phyloP scores from a whole-genome alignment of 2,329 filamentous ascomycete species.

The Colletotrichum tamarilloi region DNA sequence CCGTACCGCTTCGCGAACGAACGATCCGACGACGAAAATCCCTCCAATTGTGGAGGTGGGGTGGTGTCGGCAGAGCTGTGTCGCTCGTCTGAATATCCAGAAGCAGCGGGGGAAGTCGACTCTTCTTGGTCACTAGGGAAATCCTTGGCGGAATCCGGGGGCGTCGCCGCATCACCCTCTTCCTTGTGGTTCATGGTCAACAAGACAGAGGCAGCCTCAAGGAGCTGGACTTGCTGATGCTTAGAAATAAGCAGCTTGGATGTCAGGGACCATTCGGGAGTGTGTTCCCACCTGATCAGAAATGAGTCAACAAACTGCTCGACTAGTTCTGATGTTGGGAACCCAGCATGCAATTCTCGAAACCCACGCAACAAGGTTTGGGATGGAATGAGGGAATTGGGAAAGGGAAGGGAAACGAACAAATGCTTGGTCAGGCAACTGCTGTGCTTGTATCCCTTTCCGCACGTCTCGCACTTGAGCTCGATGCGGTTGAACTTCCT shows the following conservation, averaged over 20 bases:
- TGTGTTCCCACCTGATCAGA: slow-evolving; percentile 92
- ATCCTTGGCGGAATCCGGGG: slow-evolving; percentile 74
- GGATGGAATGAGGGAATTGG: slow-evolving; percentile 46
- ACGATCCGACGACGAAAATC: slow-evolving; percentile 64
- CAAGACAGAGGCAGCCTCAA: slow-evolving; percentile 96
- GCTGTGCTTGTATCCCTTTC: slow-evolving; percentile 99
- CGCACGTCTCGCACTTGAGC: slow-evolving; percentile 96
- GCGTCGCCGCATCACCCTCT: slow-evolving; percentile 65
- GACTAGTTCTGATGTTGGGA: not conserved
- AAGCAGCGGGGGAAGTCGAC: slow-evolving; percentile 81
- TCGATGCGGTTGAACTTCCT: slow-evolving; percentile 85
- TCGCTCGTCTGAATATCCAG: slow-evolving; percentile 80
- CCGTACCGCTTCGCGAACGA: slow-evolving; percentile 68
- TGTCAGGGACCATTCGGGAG: slow-evolving; percentile 96
- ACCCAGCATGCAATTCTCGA: slow-evolving; percentile 43
- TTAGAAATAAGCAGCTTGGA: slow-evolving; percentile 99
- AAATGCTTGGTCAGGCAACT: slow-evolving; percentile 99
- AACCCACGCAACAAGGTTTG: not conserved
- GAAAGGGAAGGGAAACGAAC: slow-evolving; percentile 83
- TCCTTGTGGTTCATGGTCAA: slow-evolving; percentile 80
- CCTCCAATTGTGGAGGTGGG: slow-evolving; percentile 82
- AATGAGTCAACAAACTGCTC: slow-evolving; percentile 44
- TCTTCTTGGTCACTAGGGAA: slow-evolving; percentile 80
- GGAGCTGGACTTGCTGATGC: slow-evolving; percentile 97
- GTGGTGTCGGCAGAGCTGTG: slow-evolving; percentile 93